phyloP scores from a whole-genome alignment of 2,329 filamentous ascomycete genomes.

The Dryadomyces quercus-mongolicae region DNA sequence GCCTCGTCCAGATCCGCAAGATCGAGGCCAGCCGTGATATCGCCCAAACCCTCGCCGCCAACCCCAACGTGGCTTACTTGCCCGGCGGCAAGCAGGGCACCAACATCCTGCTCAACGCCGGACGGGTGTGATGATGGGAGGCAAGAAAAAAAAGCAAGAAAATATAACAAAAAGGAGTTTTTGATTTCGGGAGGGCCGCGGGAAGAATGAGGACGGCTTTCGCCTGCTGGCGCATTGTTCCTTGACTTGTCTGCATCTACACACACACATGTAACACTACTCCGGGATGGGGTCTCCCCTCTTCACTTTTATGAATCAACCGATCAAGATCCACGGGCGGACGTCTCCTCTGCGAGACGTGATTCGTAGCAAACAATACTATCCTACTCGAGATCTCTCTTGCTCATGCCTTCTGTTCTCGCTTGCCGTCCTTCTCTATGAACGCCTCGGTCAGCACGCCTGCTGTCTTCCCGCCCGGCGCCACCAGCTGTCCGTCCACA shows the following conservation, averaged over 20 bases:
- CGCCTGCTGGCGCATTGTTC: background rate
- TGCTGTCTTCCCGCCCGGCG: conserved; percentile 14
- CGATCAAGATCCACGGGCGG: background rate
- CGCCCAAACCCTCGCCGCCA: conserved; percentile 73
- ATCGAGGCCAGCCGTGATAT: conserved; percentile 97
- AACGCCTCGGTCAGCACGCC: conserved; percentile 25
- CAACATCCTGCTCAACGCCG: conserved; percentile 41
- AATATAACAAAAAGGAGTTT: background rate
- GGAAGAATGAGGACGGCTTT: no score
- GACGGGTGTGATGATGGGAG: conserved; percentile 21
- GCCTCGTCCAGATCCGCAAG: conserved; percentile 87
- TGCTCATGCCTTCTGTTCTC: background rate
- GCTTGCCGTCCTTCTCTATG: background rate
- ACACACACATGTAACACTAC: conserved; percentile 1
- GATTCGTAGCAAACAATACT: background rate
- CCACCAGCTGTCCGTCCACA: conserved; percentile 32
- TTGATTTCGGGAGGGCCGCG: background rate
- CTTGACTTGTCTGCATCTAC: no score
- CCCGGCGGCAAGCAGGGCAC: conserved; percentile 59
- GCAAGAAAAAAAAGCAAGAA: background rate
- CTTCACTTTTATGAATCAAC: conserved; percentile 2
- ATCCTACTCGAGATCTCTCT: background rate
- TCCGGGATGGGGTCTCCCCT: conserved; percentile 4
- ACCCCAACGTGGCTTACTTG: conserved; percentile 93
- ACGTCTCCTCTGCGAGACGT: background rate